Conservation (phyloP, 257 asterid genomes). For the Solanum gracilifrons region DNA sequence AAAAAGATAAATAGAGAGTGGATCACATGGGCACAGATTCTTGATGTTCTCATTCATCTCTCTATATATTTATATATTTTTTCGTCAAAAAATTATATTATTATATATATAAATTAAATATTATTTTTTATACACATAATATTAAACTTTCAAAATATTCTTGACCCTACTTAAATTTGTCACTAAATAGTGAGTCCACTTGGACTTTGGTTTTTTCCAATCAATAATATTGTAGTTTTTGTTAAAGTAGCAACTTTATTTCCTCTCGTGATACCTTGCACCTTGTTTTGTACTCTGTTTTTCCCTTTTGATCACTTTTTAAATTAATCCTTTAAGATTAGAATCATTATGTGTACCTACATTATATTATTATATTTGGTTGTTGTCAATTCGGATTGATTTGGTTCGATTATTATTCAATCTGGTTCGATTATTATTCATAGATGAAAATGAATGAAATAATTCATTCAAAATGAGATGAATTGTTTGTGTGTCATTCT, state of each 20-base stretch:
- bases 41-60: neutral
- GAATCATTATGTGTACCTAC: neutral
- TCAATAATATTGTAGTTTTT: neutral
- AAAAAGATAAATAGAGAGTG: neutral
- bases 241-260: neutral
- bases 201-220: neutral
- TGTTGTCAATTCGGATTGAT: neutral
- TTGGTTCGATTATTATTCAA: no score
- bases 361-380: no score
- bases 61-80: neutral
- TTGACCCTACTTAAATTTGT: neutral
- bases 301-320: neutral
- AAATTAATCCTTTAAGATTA: neutral
- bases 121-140: no score
- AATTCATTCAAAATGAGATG: no score
- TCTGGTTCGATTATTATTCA: no score
- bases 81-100: neutral
- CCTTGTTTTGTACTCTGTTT: neutral
- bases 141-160: neutral
- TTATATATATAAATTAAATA: no score
- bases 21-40: slow-evolving; percentile 5
- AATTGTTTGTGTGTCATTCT: no score
- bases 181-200: neutral
- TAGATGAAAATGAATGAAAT: no score
- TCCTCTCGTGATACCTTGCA: neutral